phyloP scores from a whole-genome alignment of 2,329 filamentous ascomycete species.

The Nannizzia gypsea region DNA sequence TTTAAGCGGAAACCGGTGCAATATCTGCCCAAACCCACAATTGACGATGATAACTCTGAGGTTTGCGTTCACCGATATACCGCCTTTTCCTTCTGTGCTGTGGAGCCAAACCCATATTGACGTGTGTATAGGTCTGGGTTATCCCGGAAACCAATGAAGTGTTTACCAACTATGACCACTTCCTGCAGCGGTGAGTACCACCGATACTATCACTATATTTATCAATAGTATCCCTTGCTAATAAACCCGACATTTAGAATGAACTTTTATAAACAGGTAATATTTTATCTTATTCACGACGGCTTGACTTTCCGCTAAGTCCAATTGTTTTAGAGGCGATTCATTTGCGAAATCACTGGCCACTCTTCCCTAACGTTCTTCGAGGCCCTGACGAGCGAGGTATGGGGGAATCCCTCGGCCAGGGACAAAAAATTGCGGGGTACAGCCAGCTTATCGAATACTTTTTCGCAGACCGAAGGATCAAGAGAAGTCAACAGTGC shows the following conservation, averaged over 20 bases:
- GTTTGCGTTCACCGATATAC: constrained; percentile 38
- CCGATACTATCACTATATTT: constrained; percentile 15
- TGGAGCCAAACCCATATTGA: constrained; percentile 13
- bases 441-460: constrained; percentile 19
- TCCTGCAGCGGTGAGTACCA: constrained; percentile 62
- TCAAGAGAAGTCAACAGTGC: constrained; percentile 80
- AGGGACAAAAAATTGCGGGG: neutral
- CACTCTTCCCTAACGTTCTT: constrained; percentile 87
- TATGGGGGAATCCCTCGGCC: constrained; percentile 36
- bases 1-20: constrained; percentile 94
- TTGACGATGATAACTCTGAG: constrained; percentile 73
- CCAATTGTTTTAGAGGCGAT: constrained; percentile 53
- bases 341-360: constrained; percentile 92
- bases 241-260: constrained; percentile 43
- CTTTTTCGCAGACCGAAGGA: constrained; percentile 51
- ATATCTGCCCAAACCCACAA: constrained; percentile 57
- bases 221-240: constrained; percentile 8
- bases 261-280: constrained; percentile 86
- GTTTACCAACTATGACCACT: constrained; percentile 79
- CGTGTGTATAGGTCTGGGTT: constrained; percentile 61
- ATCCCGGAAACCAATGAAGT: constrained; percentile 84
- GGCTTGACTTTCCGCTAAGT: constrained; percentile 1
- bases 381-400: constrained; percentile 82
- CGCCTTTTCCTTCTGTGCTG: constrained; percentile 1
- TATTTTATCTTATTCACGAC: neutral